phyloP scores from a whole-genome alignment of 208 protist species.

The Lotmaria passim region DNA sequence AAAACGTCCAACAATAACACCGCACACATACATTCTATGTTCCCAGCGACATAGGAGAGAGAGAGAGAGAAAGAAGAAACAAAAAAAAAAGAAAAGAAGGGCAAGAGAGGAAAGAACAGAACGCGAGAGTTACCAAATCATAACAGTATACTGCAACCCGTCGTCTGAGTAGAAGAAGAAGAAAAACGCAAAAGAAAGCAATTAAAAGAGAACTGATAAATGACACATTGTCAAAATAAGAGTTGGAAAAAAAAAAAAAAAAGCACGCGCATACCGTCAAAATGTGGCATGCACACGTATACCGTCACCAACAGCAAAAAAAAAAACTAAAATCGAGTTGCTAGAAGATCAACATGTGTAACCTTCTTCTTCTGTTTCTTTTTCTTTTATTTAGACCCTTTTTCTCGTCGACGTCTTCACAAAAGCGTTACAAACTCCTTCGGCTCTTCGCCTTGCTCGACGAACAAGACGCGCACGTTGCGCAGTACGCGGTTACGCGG shows the following conservation, averaged over 20 bases:
- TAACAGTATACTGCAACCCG: too few species aligned
- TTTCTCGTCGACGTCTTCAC: constrained; percentile 17
- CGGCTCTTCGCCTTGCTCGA: constrained; percentile 70
- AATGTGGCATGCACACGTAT: too few species aligned
- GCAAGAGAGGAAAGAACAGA: constrained; percentile 9
- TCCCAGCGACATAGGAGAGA: background rate
- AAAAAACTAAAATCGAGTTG: too few species aligned
- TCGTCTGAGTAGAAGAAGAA: too few species aligned
- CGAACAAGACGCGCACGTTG: constrained; percentile 47
- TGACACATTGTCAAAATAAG: too few species aligned
- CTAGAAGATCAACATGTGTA: too few species aligned
- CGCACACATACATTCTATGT: too few species aligned
- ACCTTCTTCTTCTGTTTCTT: constrained; percentile 4
- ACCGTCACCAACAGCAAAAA: too few species aligned
- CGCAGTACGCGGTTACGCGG: constrained; percentile 23
- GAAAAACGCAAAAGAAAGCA: background rate
- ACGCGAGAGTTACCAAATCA: too few species aligned
- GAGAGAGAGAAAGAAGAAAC: background rate
- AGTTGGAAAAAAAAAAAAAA: background rate
- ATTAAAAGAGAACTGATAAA: background rate
- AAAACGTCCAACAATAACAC: constrained; percentile 1
- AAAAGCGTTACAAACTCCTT: constrained; percentile 67
- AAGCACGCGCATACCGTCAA: background rate
- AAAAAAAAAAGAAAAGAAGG: constrained; percentile 27
- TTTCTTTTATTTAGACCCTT: background rate